Conservation (phyloP, 1,284 basidiomycete species). For the Pseudozyma pruni region DNA sequence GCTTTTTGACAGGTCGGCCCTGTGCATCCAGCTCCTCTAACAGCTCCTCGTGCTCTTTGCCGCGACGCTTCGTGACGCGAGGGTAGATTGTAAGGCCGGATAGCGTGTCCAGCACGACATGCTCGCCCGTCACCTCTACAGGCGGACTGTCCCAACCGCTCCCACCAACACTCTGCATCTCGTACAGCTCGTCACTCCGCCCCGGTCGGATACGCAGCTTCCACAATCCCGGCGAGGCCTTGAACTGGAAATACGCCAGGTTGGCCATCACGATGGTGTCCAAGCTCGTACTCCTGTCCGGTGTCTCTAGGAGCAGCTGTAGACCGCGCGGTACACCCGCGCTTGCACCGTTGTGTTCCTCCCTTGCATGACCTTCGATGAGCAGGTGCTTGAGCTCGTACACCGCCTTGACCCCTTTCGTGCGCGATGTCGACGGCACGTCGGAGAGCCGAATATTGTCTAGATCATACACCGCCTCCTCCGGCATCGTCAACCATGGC, state of each 20-base stretch:
- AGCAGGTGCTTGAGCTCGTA: conserved; percentile 91
- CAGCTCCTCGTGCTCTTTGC: conserved; percentile 84
- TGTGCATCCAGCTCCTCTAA: conserved; percentile 69
- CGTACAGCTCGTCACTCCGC: conserved; percentile 81
- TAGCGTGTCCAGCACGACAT: conserved; percentile 77
- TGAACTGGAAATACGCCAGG: conserved; percentile 95
- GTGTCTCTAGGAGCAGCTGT: conserved; percentile 69
- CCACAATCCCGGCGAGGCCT: conserved; percentile 88
- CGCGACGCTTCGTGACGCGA: conserved; percentile 76
- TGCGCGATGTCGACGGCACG: conserved; percentile 71
- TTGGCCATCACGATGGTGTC: conserved; percentile 82
- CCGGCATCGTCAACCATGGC: conserved; percentile 91
- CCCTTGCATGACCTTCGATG: conserved; percentile 91
- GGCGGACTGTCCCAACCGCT: conserved; percentile 83
- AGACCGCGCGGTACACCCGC: conserved; percentile 77
- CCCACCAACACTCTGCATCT: conserved; percentile 77
- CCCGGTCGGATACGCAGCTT: conserved; percentile 83
- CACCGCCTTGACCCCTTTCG: conserved; percentile 77
- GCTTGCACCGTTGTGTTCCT: conserved; percentile 71
- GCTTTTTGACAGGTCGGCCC: conserved; percentile 29
- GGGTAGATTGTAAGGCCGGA: conserved; percentile 90
- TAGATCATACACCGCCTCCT: conserved; percentile 87
- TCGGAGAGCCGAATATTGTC: conserved; percentile 90
- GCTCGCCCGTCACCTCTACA: conserved; percentile 71
- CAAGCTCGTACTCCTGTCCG: conserved; percentile 44